A percentile compares a stretch with the other conserved stretches of the same genome.
Conservation (phyloP, 2,329 filamentous ascomycete genomes). For the Fusarium avenaceum region DNA sequence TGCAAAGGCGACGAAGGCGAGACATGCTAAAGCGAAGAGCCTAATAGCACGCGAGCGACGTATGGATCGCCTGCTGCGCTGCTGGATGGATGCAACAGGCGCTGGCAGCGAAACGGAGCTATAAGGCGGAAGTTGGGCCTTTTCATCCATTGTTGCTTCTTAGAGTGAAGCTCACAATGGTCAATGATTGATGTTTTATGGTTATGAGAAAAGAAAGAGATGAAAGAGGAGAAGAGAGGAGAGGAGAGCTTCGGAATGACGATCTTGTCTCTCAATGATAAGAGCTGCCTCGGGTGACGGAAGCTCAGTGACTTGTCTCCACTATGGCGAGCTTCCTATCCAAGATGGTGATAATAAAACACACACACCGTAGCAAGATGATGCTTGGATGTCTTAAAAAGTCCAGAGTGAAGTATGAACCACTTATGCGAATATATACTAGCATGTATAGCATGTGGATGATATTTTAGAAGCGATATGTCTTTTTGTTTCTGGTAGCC, state of each 20-base stretch:
- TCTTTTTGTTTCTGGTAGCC: no score
- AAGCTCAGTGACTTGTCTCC: slow-evolving; percentile 31
- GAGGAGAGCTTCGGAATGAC: slow-evolving; percentile 35
- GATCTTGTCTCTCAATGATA: slow-evolving; percentile 30
- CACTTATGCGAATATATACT: neutral
- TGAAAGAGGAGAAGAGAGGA: neutral
- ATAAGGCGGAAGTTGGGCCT: slow-evolving; percentile 62
- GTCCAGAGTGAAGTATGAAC: neutral
- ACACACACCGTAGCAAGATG: neutral
- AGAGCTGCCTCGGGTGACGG: slow-evolving; percentile 15
- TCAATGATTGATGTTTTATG: neutral
- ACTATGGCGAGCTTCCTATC: slow-evolving; percentile 26
- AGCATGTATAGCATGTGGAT: no score
- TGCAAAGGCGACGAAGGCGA: slow-evolving; percentile 65
- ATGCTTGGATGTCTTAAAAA: neutral
- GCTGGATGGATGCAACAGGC: slow-evolving; percentile 24
- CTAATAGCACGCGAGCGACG: slow-evolving; percentile 62
- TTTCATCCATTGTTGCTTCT: slow-evolving; percentile 54
- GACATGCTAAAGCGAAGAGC: slow-evolving; percentile 60
- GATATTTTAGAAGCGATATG: no score
- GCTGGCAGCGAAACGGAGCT: slow-evolving; percentile 52
- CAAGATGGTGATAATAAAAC: neutral
- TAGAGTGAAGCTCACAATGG: slow-evolving; percentile 2
- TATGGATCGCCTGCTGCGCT: slow-evolving; percentile 49
- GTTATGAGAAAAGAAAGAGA: neutral